Conservation (phyloP, 192 early-diverging fungal genomes). For the Gryganskiella cystojenkinii region DNA sequence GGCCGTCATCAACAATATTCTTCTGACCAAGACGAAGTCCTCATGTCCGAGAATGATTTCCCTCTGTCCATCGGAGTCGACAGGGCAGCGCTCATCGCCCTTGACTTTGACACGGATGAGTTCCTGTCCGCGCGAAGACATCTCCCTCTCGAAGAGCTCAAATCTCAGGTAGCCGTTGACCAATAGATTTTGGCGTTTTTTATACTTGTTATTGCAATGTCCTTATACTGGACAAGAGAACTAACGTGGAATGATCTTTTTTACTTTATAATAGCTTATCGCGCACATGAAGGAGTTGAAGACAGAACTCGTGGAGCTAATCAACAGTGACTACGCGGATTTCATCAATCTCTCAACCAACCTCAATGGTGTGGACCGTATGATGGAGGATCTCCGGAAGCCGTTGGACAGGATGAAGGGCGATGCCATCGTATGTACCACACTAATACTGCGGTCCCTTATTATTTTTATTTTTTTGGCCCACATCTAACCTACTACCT, state of each 20-base stretch:
- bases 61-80: slow-evolving; percentile 53
- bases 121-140: slow-evolving; percentile 75
- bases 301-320: slow-evolving; percentile 79
- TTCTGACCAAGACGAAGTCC: background rate
- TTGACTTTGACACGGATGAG: slow-evolving; percentile 67
- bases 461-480: too few species aligned
- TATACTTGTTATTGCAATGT: background rate
- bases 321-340: slow-evolving; percentile 83
- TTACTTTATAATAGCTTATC: slow-evolving; percentile 64
- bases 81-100: slow-evolving; percentile 49
- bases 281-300: slow-evolving; percentile 69
- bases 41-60: slow-evolving; percentile 27
- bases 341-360: slow-evolving; percentile 86
- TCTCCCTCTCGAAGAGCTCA: slow-evolving; percentile 72
- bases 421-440: slow-evolving; percentile 70
- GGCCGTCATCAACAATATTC: background rate
- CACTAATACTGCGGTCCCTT: too few species aligned
- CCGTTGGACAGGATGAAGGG: slow-evolving; percentile 71
- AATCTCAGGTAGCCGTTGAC: slow-evolving; percentile 43
- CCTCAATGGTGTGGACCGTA: slow-evolving; percentile 77
- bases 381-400: slow-evolving; percentile 66
- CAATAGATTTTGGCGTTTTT: background rate
- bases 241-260: too few species aligned
- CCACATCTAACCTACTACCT: background rate
- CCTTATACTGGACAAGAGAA: too few species aligned